phyloP scores from a whole-genome alignment of 768 basidiomycete genomes.

The Mycena chlorophos region DNA sequence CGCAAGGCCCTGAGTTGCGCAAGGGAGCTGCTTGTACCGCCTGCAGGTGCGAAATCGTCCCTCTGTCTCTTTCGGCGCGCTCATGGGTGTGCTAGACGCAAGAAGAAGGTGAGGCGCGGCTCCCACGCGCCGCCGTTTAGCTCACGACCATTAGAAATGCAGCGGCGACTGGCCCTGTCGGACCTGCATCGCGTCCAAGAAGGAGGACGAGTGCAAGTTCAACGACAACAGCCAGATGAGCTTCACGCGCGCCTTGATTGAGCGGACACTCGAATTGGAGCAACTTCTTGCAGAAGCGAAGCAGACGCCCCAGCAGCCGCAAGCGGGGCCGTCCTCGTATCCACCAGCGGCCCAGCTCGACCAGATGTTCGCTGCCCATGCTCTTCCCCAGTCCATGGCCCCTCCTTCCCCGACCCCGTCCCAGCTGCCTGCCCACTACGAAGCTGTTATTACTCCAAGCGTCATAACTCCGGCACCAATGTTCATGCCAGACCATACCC shows the following conservation, averaged over 20 bases:
- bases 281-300: slow-evolving; percentile 16
- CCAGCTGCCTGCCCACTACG: not conserved
- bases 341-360: slow-evolving; percentile 7
- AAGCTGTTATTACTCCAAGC: not conserved
- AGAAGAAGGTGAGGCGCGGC: slow-evolving; percentile 14
- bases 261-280: slow-evolving; percentile 19
- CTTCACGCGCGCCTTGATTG: slow-evolving; percentile 21
- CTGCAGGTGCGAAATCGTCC: slow-evolving; percentile 11
- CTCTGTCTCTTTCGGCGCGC: not conserved
- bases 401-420: slow-evolving; percentile 2
- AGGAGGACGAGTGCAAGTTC: slow-evolving; percentile 22
- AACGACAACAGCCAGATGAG: slow-evolving; percentile 21
- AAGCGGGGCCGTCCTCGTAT: not conserved
- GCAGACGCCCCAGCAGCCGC: not conserved
- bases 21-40: slow-evolving; percentile 21
- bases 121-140: not conserved
- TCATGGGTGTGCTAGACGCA: slow-evolving; percentile 9
- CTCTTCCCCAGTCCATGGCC: slow-evolving; percentile 2
- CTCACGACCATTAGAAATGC: not conserved
- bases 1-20: slow-evolving; percentile 16
- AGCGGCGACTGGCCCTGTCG: slow-evolving; percentile 19
- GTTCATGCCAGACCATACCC: not conserved
- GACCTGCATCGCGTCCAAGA: slow-evolving; percentile 16
- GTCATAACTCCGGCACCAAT: not conserved
- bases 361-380: slow-evolving; percentile 9